Evolutionary conservation across 179 eudicot genomes (phyloP).

Genomic region (Sideroxylon spinosum): DNA sequence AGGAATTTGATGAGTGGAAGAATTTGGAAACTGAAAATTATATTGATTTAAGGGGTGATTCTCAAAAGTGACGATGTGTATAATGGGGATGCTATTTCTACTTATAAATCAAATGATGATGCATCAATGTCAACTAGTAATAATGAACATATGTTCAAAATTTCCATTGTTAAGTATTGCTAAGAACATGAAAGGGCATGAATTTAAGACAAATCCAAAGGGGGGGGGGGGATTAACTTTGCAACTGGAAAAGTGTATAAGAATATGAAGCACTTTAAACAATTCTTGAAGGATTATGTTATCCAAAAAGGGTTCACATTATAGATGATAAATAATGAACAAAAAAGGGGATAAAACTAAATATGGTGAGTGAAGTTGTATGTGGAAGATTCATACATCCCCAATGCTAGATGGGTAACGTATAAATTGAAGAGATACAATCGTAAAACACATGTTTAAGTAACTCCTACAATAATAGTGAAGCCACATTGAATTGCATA

Average conservation of each 20-base stretch:
- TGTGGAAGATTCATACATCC: slow-evolving; percentile 8
- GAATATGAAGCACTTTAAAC: background rate
- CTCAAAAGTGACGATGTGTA: no score
- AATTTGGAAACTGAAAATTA: no score
- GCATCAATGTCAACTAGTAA: background rate
- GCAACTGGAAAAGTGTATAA: background rate
- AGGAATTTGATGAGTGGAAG: no score
- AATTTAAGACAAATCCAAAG: background rate
- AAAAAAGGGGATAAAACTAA: background rate
- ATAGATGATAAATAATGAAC: background rate
- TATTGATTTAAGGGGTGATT: no score
- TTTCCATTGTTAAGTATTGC: background rate
- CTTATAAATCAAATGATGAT: background rate
- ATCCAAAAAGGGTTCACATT: slow-evolving; percentile 6
- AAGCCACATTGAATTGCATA: no score
- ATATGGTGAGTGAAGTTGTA: background rate
- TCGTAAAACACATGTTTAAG: background rate
- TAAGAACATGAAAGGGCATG: background rate
- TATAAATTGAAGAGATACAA: background rate
- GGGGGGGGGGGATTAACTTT: background rate
- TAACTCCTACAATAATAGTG: background rate
- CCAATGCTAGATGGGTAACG: background rate
- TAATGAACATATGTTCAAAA: background rate
- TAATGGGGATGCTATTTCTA: no score
- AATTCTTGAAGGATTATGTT: background rate